Percentiles rank a stretch among this genome's conserved stretches.
Evolutionary conservation across 2,329 filamentous ascomycete genomes (phyloP).

Genomic region (Coniochaeta ligniaria): DNA sequence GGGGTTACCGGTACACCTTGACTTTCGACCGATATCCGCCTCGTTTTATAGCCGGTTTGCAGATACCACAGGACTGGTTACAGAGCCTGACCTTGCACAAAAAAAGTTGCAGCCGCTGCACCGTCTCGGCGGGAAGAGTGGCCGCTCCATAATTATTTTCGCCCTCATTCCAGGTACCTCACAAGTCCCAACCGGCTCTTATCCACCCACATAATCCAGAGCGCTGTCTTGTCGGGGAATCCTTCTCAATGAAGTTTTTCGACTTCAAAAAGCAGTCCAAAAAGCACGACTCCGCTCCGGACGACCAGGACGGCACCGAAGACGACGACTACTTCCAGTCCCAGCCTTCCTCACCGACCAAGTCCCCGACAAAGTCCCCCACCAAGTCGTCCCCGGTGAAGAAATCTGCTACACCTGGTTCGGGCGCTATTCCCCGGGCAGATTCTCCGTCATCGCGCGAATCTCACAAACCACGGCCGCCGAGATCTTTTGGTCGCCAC

Average conservation of each 20-base stretch:
- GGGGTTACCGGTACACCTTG: background rate
- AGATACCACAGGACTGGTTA: slow-evolving; percentile 4
- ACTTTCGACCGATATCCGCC: background rate
- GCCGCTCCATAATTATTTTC: slow-evolving; percentile 1
- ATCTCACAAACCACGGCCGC: slow-evolving; percentile 28
- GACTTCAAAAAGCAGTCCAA: slow-evolving; percentile 28
- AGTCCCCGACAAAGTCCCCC: slow-evolving; percentile 17
- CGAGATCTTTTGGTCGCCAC: slow-evolving; percentile 35
- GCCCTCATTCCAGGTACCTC: background rate
- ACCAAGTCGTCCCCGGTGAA: slow-evolving; percentile 22
- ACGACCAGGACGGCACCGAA: slow-evolving; percentile 12
- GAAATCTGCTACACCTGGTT: slow-evolving; percentile 20
- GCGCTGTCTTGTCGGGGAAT: background rate
- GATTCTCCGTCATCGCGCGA: slow-evolving; percentile 18
- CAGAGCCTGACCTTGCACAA: slow-evolving; percentile 8
- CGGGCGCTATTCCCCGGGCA: slow-evolving; percentile 25
- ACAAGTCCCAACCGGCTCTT: background rate
- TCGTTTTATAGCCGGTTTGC: slow-evolving; percentile 2
- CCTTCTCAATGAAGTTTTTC: slow-evolving; percentile 37
- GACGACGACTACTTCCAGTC: slow-evolving; percentile 23
- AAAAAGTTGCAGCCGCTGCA: background rate
- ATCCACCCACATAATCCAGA: background rate
- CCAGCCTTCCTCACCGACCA: slow-evolving; percentile 15
- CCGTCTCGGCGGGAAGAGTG: background rate
- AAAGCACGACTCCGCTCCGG: slow-evolving; percentile 29